Evolutionary conservation across 2,329 filamentous ascomycete genomes (phyloP), one percentile per base, ranked within the genome.

Genomic region (Fusarium graminum): DNA sequence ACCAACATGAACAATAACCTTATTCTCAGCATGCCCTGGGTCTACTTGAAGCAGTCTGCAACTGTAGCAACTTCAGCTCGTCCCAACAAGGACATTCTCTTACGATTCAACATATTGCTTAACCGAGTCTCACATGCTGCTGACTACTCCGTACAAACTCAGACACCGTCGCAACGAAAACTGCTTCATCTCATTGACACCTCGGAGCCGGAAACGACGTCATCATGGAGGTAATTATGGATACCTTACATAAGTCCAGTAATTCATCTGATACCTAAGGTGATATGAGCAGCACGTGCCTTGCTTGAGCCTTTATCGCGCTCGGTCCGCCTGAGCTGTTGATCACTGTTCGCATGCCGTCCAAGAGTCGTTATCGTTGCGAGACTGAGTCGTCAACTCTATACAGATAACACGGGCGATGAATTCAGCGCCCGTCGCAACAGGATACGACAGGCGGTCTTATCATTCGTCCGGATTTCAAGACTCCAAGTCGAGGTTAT

Each of bases 341-440:
- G 53, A 65, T 67, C 64, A 45, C 30, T 36, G 68, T 52, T 22
- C 32, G 9, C 16, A 36, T n/a, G 16, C 16, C 32, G 32, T 36
- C n/a, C 50, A 30, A 44, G 42, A 40, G 40, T 60, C 45, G 54
- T 32, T 36, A 16, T 36, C 14, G 32, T 36, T 36, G 32, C 32
- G 32, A 36, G 13, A 16, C 32, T 36, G 32, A 36, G 10, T 36
- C 14, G 32, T 8, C 32, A 14, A 14, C 30, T 14, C 30, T 34
- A 14, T 34, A 34, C 14, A 14, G 30, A 7, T 14, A 34, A 16
- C 40, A 51, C 22, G 36, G 41, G 41, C 43, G 30, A 45, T 30
- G 30, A 34, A 46, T 52, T 43, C 22, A 59, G 51, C 32, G 40
- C 36, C 43, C 39, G n/a, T 46, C 38, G 50, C 28, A 29, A 40